These are phyloP conservation scores for Phaeosphaeriaceae sp. DNA, from an alignment of 2,329 filamentous ascomycete species.

Conservation along the genomic window DNA sequence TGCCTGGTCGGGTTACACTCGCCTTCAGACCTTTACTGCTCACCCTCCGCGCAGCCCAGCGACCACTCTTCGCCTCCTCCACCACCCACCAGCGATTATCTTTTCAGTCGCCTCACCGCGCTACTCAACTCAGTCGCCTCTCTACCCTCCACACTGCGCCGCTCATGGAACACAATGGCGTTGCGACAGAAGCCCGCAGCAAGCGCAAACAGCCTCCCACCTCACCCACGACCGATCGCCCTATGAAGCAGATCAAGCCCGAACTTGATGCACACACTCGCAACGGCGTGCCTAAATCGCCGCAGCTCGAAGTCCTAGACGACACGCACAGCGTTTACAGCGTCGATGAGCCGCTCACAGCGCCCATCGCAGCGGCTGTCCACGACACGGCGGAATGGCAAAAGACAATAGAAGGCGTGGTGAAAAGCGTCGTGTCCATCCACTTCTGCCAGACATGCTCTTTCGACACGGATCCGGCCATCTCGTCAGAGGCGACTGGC, in stretches of 20 bases:
- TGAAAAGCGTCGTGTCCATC: slow-evolving; percentile 96
- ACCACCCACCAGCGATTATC: slow-evolving; percentile 11
- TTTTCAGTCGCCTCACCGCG: slow-evolving; percentile 11
- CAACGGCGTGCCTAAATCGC: slow-evolving; percentile 36
- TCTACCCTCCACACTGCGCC: slow-evolving; percentile 8
- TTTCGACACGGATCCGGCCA: slow-evolving; percentile 94
- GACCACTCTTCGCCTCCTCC: slow-evolving; percentile 7
- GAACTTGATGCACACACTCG: slow-evolving; percentile 52
- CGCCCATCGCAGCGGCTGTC: slow-evolving; percentile 54
- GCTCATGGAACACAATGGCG: slow-evolving; percentile 59
- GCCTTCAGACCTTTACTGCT: slow-evolving; percentile 26
- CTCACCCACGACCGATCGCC: slow-evolving; percentile 55
- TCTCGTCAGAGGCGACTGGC: slow-evolving; percentile 94
- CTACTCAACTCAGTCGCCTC: slow-evolving; percentile 2
- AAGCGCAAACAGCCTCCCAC: slow-evolving; percentile 65
- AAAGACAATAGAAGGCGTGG: slow-evolving; percentile 90
- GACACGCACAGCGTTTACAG: slow-evolving; percentile 44
- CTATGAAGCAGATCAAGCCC: slow-evolving; percentile 62
- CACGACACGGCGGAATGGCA: slow-evolving; percentile 88
- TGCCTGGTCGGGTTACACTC: slow-evolving; percentile 37
- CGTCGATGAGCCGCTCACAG: slow-evolving; percentile 49
- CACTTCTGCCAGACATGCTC: slow-evolving; percentile 98
- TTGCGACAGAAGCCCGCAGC: slow-evolving; percentile 41
- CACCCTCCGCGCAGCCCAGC: slow-evolving; percentile 14
- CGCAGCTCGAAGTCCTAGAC: slow-evolving; percentile 42